phyloP scores from a whole-genome alignment of 2,329 filamentous ascomycete species.

The Cryphonectria radicalis region DNA sequence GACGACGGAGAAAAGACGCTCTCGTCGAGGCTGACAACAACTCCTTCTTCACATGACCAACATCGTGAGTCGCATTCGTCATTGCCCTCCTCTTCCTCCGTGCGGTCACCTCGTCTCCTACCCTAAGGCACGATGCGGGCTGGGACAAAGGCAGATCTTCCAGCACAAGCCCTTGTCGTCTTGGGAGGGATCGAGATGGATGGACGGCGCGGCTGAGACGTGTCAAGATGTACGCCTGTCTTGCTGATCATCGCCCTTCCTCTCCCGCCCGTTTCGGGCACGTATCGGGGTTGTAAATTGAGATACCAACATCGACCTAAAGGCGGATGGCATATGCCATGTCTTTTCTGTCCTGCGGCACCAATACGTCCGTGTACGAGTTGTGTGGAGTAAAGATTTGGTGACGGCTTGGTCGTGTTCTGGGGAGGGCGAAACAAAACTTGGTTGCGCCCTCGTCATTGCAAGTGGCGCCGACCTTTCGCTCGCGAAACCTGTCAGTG shows the following conservation, averaged over 20 bases:
- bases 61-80: background rate
- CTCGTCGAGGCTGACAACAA: slow-evolving; percentile 10
- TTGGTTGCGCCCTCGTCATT: background rate
- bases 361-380: background rate
- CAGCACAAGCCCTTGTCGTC: background rate
- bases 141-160: background rate
- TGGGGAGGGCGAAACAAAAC: background rate
- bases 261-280: background rate
- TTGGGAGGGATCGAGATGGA: background rate
- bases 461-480: too few relatives aligned
- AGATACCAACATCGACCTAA: background rate
- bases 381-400: background rate
- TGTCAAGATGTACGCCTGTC: background rate
- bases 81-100: background rate
- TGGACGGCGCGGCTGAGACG: background rate
- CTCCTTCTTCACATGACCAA: background rate
- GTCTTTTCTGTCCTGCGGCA: background rate
- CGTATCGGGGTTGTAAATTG: slow-evolving; percentile 13
- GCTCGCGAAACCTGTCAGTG: too few relatives aligned
- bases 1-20: slow-evolving; percentile 1
- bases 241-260: background rate
- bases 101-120: background rate
- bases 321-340: background rate
- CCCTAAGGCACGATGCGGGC: background rate
- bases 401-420: background rate